Conservation (phyloP, 768 basidiomycete genomes). For the Leccinum subtestaceum region DNA sequence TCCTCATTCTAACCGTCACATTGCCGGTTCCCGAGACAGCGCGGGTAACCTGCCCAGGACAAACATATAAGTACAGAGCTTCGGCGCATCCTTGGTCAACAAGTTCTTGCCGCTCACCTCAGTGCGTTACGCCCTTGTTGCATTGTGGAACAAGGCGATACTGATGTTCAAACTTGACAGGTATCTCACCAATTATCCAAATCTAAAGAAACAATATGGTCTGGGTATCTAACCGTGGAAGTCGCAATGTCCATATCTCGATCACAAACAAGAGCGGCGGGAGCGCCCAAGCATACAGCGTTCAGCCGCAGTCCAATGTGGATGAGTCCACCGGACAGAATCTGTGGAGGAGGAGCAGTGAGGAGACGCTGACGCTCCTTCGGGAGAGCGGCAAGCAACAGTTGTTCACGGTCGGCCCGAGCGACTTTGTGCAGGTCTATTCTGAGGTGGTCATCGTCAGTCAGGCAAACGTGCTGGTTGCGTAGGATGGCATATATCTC, state of each 20-base stretch:
- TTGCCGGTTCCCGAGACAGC: neutral
- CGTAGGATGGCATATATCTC: neutral
- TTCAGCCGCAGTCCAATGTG: neutral
- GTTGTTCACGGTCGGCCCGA: slow-evolving; percentile 7
- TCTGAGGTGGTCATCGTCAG: slow-evolving; percentile 11
- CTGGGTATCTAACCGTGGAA: slow-evolving; percentile 16
- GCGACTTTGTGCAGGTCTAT: slow-evolving; percentile 14
- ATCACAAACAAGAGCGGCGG: slow-evolving; percentile 11
- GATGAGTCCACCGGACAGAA: neutral
- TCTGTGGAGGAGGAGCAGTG: slow-evolving; percentile 6
- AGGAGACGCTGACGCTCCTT: slow-evolving; percentile 6
- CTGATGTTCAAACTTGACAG: neutral
- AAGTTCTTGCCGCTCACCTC: neutral
- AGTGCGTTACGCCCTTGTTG: neutral
- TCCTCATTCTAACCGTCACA: too few species aligned
- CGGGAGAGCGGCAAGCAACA: slow-evolving; percentile 9
- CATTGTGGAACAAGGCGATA: neutral
- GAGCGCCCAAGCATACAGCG: neutral
- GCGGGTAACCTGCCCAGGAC: too few species aligned
- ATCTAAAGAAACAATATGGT: slow-evolving; percentile 2
- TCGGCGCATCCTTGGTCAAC: neutral
- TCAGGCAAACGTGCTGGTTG: slow-evolving; percentile 4
- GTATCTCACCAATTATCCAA: neutral
- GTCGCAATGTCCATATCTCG: neutral
- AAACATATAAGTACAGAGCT: neutral